Conservation (phyloP, 148 eudicot species). For the Drosera capensis region DNA sequence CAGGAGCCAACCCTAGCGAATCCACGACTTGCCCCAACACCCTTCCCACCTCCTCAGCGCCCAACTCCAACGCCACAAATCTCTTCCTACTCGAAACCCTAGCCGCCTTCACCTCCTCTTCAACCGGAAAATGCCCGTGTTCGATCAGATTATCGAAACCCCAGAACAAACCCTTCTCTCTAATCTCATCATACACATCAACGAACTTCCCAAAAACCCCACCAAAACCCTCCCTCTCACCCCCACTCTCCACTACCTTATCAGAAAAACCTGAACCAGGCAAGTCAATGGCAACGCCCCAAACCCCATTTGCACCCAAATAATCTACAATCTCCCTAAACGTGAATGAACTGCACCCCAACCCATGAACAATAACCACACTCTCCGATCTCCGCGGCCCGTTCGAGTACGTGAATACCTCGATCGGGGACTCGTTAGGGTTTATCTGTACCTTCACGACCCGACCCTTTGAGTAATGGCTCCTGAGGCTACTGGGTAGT, state of each 20-base stretch:
- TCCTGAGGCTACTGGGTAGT: slow-evolving; percentile 41
- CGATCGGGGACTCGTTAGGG: slow-evolving; percentile 34
- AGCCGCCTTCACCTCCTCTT: slow-evolving; percentile 20
- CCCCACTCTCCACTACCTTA: slow-evolving; percentile 31
- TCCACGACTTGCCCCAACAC: slow-evolving; percentile 69
- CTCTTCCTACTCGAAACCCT: slow-evolving; percentile 24
- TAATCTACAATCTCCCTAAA: slow-evolving; percentile 35
- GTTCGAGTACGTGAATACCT: slow-evolving; percentile 52
- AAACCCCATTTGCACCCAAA: slow-evolving; percentile 37
- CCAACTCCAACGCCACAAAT: slow-evolving; percentile 43
- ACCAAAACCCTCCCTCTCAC: slow-evolving; percentile 25
- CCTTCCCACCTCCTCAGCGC: slow-evolving; percentile 53
- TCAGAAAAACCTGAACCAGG: slow-evolving; percentile 98
- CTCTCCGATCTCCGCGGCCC: slow-evolving; percentile 28
- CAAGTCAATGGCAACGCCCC: slow-evolving; percentile 49
- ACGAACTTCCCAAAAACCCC: slow-evolving; percentile 38
- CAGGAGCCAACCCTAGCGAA: slow-evolving; percentile 52
- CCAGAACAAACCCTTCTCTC: slow-evolving; percentile 85
- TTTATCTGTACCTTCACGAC: slow-evolving; percentile 41
- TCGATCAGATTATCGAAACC: slow-evolving; percentile 87
- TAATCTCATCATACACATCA: slow-evolving; percentile 56
- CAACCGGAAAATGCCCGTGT: slow-evolving; percentile 49
- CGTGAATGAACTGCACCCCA: slow-evolving; percentile 65
- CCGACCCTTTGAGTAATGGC: slow-evolving; percentile 56
- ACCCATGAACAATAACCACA: slow-evolving; percentile 61